A percentile compares a stretch with the other conserved stretches of the same genome.
phyloP scores from a whole-genome alignment of 305 asterid genomes.

The Vinca major region DNA sequence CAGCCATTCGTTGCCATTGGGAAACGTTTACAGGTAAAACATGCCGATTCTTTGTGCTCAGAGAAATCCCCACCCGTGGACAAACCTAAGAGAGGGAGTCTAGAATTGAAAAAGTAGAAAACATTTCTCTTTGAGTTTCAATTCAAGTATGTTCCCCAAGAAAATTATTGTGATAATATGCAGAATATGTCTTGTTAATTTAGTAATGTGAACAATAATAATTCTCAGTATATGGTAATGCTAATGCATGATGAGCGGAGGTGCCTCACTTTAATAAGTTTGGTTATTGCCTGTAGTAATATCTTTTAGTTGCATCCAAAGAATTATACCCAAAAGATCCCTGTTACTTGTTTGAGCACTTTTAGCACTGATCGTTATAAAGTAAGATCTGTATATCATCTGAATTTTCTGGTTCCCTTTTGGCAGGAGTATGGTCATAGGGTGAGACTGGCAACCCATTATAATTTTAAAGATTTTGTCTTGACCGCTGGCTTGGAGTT shows the following conservation, averaged over 20 bases:
- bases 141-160: no score
- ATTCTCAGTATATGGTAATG: not conserved
- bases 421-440: slow-evolving; percentile 80
- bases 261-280: not conserved
- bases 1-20: slow-evolving; percentile 95
- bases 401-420: slow-evolving; percentile 6
- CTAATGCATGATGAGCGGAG: no score
- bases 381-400: not conserved
- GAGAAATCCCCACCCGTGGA: no score
- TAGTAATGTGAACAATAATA: not conserved
- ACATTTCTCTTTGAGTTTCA: no score
- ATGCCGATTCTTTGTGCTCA: not conserved
- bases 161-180: no score
- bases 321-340: not conserved
- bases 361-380: not conserved
- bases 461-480: slow-evolving; percentile 78
- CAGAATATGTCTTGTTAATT: no score
- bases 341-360: not conserved
- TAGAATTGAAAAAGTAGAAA: no score
- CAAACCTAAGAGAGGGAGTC: no score
- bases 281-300: not conserved
- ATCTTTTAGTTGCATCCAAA: not conserved
- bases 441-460: slow-evolving; percentile 79
- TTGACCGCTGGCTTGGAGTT: slow-evolving; percentile 82
- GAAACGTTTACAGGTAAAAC: slow-evolving; percentile 62